These are phyloP conservation scores for Panus rudis DNA, from an alignment of 768 basidiomycete genomes.

Conservation along the genomic window DNA sequence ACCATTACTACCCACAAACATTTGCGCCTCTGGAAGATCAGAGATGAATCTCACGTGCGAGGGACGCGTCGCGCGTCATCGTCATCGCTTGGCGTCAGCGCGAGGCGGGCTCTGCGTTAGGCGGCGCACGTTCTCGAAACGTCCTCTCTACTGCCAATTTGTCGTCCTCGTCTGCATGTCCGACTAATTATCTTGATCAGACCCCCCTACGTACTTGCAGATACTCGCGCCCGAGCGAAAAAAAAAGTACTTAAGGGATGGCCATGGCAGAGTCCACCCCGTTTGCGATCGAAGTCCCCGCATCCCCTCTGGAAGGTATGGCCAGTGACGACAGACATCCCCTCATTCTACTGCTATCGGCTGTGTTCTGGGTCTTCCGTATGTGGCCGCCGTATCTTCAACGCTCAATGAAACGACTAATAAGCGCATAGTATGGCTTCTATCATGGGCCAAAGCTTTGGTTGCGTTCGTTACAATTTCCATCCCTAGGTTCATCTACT, in stretches of 20 bases:
- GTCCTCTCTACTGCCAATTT: no score
- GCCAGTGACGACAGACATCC: slow-evolving; percentile 48
- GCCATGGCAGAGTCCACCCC: no score
- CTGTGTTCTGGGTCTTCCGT: slow-evolving; percentile 82
- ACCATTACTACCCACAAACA: no score
- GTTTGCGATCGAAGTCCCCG: no score
- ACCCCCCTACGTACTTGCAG: background rate
- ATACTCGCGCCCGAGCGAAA: background rate
- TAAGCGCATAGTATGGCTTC: slow-evolving; percentile 67
- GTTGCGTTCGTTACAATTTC: slow-evolving; percentile 80
- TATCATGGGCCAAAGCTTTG: slow-evolving; percentile 70
- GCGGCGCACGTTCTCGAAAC: no score
- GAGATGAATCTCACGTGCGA: no score
- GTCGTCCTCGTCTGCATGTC: no score
- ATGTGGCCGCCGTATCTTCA: slow-evolving; percentile 27
- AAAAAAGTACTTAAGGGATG: no score
- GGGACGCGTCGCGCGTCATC: no score
- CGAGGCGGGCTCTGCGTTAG: no score
- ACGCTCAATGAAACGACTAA: slow-evolving; percentile 8
- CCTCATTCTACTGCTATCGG: slow-evolving; percentile 67
- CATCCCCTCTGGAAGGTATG: slow-evolving; percentile 7
- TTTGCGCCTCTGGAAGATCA: no score
- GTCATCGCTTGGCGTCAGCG: no score
- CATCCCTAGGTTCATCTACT: slow-evolving; percentile 71
- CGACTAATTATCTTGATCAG: slow-evolving; percentile 1